Base-by-base conservation (phyloP, 805 yeast species). In the Saccharomycodes ludwigii region DNA sequence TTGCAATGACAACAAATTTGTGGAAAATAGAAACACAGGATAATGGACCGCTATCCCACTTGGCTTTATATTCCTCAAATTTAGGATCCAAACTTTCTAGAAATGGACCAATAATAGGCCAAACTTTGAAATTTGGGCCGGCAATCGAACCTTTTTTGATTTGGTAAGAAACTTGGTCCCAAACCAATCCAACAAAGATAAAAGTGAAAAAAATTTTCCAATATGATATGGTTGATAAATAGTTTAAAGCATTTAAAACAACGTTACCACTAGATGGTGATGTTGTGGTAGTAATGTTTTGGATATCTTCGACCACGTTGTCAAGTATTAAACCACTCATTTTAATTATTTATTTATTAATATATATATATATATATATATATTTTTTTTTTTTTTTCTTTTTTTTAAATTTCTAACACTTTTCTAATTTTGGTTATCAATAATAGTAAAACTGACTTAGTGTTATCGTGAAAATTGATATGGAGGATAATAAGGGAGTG, bases 11-110 rank as follows among this genome's bases (percentile, higher is more conserved):
- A 25, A 91, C 98, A 50, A 88, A 88, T 62, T 91, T 91, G 66
- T 91, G 98, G 69, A 91, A 91, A 39, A 91, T 91, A 2, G 96
- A 86, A 29, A 91, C 98, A 65, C 98, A 91, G 10, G 94, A 80
- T 35, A 91, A 65, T 10, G 88, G 91, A 39, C 98, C 98, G 5
- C 91, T 76, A 47, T 71, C 74, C 98, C 98, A 91, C 56, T 91
- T 91, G 30, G 82, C 82, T 54, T 73, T 65, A 57, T 91, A 91
- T 50, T 80, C 95, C 50, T 81, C 94, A 54, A 91, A 91, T 54
- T 88, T 86, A 14, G 98, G 98, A 61, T 91, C 88, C 52, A 91
- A 63, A 12, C 91, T 76, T 54, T 91, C 96, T 56, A 91, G 63
- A 47, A 91, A 91, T 3, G 98, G 97, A 2, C 98, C 98, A 44